Percentiles rank a stretch among this genome's conserved stretches.
Conservation (phyloP, 2,329 filamentous ascomycete genomes). For the Elsinoe fawcettii region DNA sequence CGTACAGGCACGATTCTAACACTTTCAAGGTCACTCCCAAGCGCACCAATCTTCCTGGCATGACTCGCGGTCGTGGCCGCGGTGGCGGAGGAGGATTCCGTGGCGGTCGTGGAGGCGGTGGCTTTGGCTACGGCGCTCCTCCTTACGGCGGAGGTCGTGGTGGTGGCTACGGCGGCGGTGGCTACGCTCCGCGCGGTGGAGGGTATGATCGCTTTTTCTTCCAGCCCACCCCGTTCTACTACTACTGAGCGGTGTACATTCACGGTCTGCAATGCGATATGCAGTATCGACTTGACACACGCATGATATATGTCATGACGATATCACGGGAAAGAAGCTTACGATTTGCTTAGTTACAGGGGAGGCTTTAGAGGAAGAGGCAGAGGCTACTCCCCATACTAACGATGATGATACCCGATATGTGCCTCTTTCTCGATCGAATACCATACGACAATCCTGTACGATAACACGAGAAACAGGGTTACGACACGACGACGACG, state of each 20-base stretch:
- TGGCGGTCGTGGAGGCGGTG: constrained; percentile 31
- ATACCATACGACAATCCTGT: not conserved
- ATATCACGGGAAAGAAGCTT: not conserved
- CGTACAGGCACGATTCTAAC: constrained; percentile 18
- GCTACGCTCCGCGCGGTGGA: constrained; percentile 31
- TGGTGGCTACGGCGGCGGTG: constrained; percentile 27
- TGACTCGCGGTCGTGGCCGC: constrained; percentile 69
- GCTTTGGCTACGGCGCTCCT: constrained; percentile 46
- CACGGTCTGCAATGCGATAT: not conserved
- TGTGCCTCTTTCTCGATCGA: not conserved
- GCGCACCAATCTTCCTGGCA: constrained; percentile 91
- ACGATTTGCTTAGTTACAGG: constrained; percentile 25
- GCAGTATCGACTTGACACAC: not conserved
- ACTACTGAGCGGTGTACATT: not conserved
- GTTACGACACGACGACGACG: not conserved
- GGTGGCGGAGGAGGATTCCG: constrained; percentile 46
- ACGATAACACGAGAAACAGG: not conserved
- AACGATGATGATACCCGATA: constrained; percentile 6
- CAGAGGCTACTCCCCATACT: constrained; percentile 33
- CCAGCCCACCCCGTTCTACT: not conserved
- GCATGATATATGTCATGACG: constrained; percentile 5
- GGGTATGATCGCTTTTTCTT: constrained; percentile 27
- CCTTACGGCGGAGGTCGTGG: constrained; percentile 42
- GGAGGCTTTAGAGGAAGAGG: constrained; percentile 31
- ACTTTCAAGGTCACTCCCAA: constrained; percentile 66